These are phyloP conservation scores for Penicillium sp. DNA, from an alignment of 2,329 filamentous ascomycete species.

Conservation along the genomic window DNA sequence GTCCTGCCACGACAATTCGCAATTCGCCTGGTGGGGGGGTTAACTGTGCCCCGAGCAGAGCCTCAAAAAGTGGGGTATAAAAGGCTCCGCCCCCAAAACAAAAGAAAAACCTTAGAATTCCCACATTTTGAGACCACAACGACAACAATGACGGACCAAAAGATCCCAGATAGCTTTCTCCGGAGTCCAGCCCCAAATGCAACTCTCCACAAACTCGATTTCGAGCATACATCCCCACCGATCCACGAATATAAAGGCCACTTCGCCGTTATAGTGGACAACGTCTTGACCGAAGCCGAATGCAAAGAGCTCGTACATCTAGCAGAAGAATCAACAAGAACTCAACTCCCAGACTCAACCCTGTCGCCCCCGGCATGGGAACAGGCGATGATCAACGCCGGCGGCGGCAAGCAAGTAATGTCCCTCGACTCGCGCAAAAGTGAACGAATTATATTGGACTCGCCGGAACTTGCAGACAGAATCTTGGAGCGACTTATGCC, in stretches of 20 bases:
- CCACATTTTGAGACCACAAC: not conserved
- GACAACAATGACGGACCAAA: not conserved
- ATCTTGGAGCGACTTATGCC: slow-evolving; percentile 58
- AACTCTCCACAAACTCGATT: slow-evolving; percentile 53
- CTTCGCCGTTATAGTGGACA: slow-evolving; percentile 63
- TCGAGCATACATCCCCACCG: slow-evolving; percentile 41
- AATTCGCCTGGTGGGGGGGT: too few species aligned
- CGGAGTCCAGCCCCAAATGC: slow-evolving; percentile 42
- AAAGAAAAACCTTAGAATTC: not conserved
- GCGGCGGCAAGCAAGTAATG: slow-evolving; percentile 58
- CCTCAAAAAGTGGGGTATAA: not conserved
- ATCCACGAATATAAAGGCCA: slow-evolving; percentile 53
- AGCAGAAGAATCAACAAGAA: slow-evolving; percentile 45
- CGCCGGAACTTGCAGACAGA: slow-evolving; percentile 58
- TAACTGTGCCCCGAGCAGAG: not conserved
- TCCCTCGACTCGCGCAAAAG: slow-evolving; percentile 62
- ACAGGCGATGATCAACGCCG: slow-evolving; percentile 66
- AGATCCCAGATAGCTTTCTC: slow-evolving; percentile 27
- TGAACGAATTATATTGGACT: slow-evolving; percentile 75
- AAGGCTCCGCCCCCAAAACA: not conserved
- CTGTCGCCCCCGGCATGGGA: slow-evolving; percentile 53
- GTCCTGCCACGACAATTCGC: too few species aligned
- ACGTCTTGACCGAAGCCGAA: slow-evolving; percentile 61
- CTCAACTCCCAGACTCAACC: slow-evolving; percentile 7
- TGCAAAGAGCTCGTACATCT: slow-evolving; percentile 57